phyloP scores from a whole-genome alignment of 1,139 yeast species.

The Blastobotrys illinoisensis region DNA sequence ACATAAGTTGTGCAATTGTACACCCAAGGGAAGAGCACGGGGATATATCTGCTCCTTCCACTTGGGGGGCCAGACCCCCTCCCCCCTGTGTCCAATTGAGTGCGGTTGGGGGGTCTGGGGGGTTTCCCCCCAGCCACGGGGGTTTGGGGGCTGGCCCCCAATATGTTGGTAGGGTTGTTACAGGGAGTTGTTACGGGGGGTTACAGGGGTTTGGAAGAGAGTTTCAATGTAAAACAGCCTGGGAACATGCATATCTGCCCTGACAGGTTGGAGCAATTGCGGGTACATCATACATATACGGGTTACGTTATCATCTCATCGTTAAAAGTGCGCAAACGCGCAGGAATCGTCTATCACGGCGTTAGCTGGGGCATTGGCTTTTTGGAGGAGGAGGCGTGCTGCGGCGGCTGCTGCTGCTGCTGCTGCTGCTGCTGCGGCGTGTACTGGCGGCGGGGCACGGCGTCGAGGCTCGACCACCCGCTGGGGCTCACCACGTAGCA shows the following conservation, averaged over 20 bases:
- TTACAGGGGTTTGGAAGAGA: too few relatives aligned
- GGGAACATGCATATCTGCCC: too few relatives aligned
- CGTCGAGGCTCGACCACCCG: conserved; percentile 35
- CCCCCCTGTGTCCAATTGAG: too few relatives aligned
- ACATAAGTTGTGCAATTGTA: too few relatives aligned
- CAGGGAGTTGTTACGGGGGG: too few relatives aligned
- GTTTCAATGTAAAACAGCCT: too few relatives aligned
- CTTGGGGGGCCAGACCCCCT: too few relatives aligned
- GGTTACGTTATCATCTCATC: background rate
- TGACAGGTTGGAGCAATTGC: too few relatives aligned
- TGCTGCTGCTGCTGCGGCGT: background rate
- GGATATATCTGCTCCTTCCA: too few relatives aligned
- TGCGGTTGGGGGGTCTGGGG: background rate
- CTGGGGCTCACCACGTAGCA: conserved; percentile 37
- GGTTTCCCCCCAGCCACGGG: background rate
- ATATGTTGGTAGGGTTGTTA: too few relatives aligned
- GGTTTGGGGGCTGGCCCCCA: background rate
- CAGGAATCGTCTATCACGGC: background rate
- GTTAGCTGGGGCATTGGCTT: background rate
- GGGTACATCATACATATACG: background rate
- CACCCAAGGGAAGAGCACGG: too few relatives aligned
- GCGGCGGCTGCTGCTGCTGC: background rate
- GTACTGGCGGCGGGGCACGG: background rate
- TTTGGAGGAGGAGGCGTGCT: background rate
- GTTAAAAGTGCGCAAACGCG: background rate